Conservation (phyloP, 192 early-diverging fungal species). For the Geranomyces variabilis region DNA sequence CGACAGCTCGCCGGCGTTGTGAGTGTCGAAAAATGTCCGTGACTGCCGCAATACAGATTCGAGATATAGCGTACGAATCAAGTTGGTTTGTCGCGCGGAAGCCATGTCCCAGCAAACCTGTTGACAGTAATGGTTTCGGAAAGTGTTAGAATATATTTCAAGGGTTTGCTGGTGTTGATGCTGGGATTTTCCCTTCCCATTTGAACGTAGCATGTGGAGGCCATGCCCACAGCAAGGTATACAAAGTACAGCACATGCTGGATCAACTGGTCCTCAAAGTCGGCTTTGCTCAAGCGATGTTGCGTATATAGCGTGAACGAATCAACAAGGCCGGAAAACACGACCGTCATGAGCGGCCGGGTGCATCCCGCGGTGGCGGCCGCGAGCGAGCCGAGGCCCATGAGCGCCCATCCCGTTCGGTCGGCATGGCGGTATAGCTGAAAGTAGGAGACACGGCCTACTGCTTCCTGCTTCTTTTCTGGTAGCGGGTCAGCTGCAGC, state of each 20-base stretch:
- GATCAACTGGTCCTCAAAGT: constrained; percentile 11
- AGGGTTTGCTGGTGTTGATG: not conserved
- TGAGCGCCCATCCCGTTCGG: constrained; percentile 7
- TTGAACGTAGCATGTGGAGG: constrained; percentile 35
- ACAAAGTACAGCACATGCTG: constrained; percentile 34
- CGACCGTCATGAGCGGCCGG: constrained; percentile 34
- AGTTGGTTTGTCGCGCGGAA: constrained; percentile 32
- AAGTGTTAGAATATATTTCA: not conserved
- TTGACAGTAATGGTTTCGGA: not conserved
- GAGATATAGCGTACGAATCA: constrained; percentile 40
- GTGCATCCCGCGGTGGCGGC: constrained; percentile 31
- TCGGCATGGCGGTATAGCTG: constrained; percentile 27
- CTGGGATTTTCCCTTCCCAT: constrained; percentile 20
- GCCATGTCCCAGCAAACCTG: constrained; percentile 36
- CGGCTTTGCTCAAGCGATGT: not conserved
- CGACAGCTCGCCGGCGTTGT: constrained; percentile 52
- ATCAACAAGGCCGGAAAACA: constrained; percentile 29
- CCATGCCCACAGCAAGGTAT: constrained; percentile 32
- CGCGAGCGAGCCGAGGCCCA: constrained; percentile 21
- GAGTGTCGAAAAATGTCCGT: constrained; percentile 47
- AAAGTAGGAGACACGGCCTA: not conserved
- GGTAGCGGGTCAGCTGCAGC: no score
- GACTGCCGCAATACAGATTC: constrained; percentile 43
- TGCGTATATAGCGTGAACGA: constrained; percentile 27
- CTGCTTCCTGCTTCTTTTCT: not conserved